These are phyloP conservation scores for Penicillium chermesinum DNA, from an alignment of 495 filamentous ascomycete genomes.

Conservation along the genomic window DNA sequence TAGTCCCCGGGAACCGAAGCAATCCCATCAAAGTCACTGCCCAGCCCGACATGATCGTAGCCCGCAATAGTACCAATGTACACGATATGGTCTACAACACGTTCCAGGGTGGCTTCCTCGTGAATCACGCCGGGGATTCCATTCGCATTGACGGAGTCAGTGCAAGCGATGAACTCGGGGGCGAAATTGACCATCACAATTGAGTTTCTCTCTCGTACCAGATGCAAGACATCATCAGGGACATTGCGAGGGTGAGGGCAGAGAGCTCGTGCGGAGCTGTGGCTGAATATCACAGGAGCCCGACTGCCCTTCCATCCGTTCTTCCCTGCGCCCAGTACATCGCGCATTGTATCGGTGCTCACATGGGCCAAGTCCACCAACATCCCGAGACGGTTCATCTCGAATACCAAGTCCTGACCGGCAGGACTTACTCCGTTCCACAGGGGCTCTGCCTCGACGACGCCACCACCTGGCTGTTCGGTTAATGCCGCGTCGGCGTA, in stretches of 20 bases:
- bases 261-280: slow-evolving; percentile 49
- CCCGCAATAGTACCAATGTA: slow-evolving; percentile 53
- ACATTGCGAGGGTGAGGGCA: slow-evolving; percentile 56
- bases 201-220: slow-evolving; percentile 50
- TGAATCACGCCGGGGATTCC: slow-evolving; percentile 47
- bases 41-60: slow-evolving; percentile 57
- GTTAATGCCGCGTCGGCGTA: slow-evolving; percentile 81
- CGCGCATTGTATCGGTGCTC: slow-evolving; percentile 51
- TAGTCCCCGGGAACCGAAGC: slow-evolving; percentile 42
- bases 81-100: slow-evolving; percentile 66
- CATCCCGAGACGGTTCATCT: slow-evolving; percentile 55
- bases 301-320: slow-evolving; percentile 39
- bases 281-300: slow-evolving; percentile 55
- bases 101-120: slow-evolving; percentile 64
- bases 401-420: slow-evolving; percentile 55
- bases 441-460: slow-evolving; percentile 42
- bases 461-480: slow-evolving; percentile 37
- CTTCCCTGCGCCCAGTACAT: slow-evolving; percentile 45
- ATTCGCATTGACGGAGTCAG: slow-evolving; percentile 37
- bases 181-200: slow-evolving; percentile 60
- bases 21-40: slow-evolving; percentile 63
- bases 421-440: slow-evolving; percentile 62
- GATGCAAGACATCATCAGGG: slow-evolving; percentile 52
- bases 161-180: slow-evolving; percentile 69
- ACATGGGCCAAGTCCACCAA: slow-evolving; percentile 53